Base-by-base conservation (phyloP, 305 asterid species). In the Fraxinus baroniana region DNA sequence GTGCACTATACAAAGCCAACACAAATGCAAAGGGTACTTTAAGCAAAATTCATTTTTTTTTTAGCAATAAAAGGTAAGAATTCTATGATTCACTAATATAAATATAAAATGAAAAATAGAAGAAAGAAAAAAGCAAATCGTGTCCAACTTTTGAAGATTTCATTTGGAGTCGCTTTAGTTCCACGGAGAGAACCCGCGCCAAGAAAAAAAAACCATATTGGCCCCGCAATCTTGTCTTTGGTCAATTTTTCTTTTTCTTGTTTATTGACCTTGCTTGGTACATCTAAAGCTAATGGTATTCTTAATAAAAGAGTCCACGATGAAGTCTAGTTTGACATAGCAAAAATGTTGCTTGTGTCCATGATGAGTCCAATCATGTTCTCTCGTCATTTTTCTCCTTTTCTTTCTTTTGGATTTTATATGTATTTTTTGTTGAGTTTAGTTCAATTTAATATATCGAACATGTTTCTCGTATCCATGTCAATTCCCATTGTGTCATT, bases 101-200 rank as follows among this genome's bases (percentile, higher is more conserved):
- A n/a, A 55, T 3, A 5, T 55, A 9, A 55, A 55, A 1, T 17
- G 10, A n/a, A 2, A 18, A 35, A 35, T 26, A 26, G 30, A 39
- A 24, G n/a, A 13, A 17, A 55, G 72, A 13, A 41, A 18, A 57
- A 57, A 18, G 68, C 28, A 57, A 57, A 57, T 6, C 26, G 68
- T 46, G 71, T 37, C 37, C 5, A 8, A n/a, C 10, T 35, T 81
- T 15, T 46, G 24, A 0, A 64, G 36, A 30, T 46, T 5, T 8
- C 9, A 46, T 15, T 2, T 36, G 55, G 76, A 76, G 76, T 87
- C 84, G 89, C 90, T 86, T 86, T 88, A 81, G 62, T 74, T 86
- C 78, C 87, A 86, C 85, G 87, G 85, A 77, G 84, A 83, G 86
- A 79, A 83, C 52, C 52, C 17, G 2, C 85, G 30, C 81, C n/a